These are phyloP conservation scores for Conringia planisiliqua DNA, from an alignment of 345 rosid genomes.

Conservation along the genomic window DNA sequence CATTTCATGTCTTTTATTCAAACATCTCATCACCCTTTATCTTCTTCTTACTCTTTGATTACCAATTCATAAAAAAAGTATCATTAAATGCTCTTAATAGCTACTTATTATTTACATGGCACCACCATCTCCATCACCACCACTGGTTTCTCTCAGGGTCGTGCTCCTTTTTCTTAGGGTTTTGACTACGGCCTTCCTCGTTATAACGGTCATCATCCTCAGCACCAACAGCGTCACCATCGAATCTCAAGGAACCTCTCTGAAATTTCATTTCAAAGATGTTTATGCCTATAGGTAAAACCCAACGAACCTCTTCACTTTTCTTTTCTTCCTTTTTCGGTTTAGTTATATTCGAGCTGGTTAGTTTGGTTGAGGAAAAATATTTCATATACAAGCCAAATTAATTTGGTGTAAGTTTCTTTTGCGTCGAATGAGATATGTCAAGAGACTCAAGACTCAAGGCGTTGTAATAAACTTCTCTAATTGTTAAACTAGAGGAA, in stretches of 20 bases:
- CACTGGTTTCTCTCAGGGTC: neutral
- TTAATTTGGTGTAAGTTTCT: neutral
- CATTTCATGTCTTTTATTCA: neutral
- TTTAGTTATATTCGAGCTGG: neutral
- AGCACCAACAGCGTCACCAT: conserved; percentile 31
- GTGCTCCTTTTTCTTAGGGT: conserved; percentile 33
- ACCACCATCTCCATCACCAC: conserved; percentile 28
- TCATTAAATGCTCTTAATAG: neutral
- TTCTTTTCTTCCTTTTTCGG: neutral
- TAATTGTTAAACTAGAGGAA: too few species aligned
- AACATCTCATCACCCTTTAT: neutral
- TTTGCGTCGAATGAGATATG: neutral
- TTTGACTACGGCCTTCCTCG: conserved; percentile 24
- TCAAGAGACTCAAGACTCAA: neutral
- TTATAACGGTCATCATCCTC: conserved; percentile 34
- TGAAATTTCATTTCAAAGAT: conserved; percentile 35
- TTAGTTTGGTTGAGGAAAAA: neutral
- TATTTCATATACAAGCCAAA: neutral
- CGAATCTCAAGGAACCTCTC: neutral
- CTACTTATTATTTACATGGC: conserved; percentile 7
- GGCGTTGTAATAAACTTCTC: neutral
- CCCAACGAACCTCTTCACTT: neutral
- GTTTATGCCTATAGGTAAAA: conserved; percentile 35
- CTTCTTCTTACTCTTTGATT: neutral
- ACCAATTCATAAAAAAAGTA: neutral